Evolutionary conservation across 2,329 filamentous ascomycete species (phyloP).

Genomic region (Pseudocercospora eumusae): DNA sequence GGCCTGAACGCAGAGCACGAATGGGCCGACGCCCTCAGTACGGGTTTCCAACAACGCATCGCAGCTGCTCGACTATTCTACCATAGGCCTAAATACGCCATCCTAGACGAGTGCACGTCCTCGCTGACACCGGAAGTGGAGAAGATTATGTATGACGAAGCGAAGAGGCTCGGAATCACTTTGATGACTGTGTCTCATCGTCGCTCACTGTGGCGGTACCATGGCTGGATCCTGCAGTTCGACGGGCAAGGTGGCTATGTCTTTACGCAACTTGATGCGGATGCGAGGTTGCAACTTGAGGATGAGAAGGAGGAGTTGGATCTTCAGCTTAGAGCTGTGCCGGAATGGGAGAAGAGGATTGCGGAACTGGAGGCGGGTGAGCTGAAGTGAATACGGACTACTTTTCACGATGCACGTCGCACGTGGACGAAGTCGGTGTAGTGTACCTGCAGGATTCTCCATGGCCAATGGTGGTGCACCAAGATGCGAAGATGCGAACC

Average conservation of each 20-base stretch:
- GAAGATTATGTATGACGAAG: slow-evolving; percentile 94
- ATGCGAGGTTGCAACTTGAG: slow-evolving; percentile 79
- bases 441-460: not conserved
- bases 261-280: slow-evolving; percentile 87
- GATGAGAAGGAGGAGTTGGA: slow-evolving; percentile 97
- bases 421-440: too few species aligned
- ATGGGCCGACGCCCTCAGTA: slow-evolving; percentile 92
- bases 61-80: slow-evolving; percentile 97
- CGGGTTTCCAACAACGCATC: slow-evolving; percentile 90
- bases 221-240: slow-evolving; percentile 91
- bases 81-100: slow-evolving; percentile 88
- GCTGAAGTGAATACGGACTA: not conserved
- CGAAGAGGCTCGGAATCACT: slow-evolving; percentile 86
- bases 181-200: slow-evolving; percentile 96
- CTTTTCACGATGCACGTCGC: too few species aligned
- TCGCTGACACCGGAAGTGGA: slow-evolving; percentile 95
- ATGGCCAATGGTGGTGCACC: not conserved
- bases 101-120: slow-evolving; percentile 94
- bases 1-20: slow-evolving; percentile 95
- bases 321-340: slow-evolving; percentile 77
- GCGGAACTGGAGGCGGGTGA: slow-evolving; percentile 62
- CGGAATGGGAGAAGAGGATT: slow-evolving; percentile 83
- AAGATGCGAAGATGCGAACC: slow-evolving; percentile 6
- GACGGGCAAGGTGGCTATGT: slow-evolving; percentile 90
- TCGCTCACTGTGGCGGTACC: slow-evolving; percentile 93